Evolutionary conservation across 176 grass and related monocot species (phyloP).

Genomic region (Areca catechu): DNA sequence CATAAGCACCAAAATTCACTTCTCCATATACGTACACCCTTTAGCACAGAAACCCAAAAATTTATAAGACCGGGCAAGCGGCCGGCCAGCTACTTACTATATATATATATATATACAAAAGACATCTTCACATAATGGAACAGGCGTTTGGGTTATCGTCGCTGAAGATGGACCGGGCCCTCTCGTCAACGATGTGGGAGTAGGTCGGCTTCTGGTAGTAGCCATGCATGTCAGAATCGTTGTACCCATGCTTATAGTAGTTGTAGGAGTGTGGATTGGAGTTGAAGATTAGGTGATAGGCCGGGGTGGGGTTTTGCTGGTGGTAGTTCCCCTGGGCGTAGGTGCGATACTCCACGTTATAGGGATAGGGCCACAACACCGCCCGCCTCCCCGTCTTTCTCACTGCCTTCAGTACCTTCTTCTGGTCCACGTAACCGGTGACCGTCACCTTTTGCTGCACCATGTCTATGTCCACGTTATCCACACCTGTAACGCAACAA

Average conservation of each 20-base stretch:
- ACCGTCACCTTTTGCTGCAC: background rate
- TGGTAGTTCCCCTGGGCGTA: conserved; percentile 27
- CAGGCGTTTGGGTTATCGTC: conserved; percentile 79
- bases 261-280: conserved; percentile 38
- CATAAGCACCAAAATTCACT: no score
- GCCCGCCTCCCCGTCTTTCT: background rate
- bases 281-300: conserved; percentile 23
- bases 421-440: background rate
- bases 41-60: no score
- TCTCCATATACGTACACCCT: no score
- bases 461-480: background rate
- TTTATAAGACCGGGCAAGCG: no score
- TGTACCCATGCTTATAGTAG: conserved; percentile 85
- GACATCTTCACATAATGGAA: conserved; percentile 52
- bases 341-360: background rate
- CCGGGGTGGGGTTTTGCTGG: conserved; percentile 35
- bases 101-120: no score
- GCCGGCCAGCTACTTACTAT: no score
- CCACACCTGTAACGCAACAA: background rate
- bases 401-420: background rate
- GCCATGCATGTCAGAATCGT: conserved; percentile 53
- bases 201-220: conserved; percentile 17
- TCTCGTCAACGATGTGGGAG: conserved; percentile 34
- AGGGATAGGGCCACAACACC: background rate
- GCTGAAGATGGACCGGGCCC: conserved; percentile 57